Base-by-base conservation (phyloP, 2,329 filamentous ascomycete species). In the Lachnellula willkommii region DNA sequence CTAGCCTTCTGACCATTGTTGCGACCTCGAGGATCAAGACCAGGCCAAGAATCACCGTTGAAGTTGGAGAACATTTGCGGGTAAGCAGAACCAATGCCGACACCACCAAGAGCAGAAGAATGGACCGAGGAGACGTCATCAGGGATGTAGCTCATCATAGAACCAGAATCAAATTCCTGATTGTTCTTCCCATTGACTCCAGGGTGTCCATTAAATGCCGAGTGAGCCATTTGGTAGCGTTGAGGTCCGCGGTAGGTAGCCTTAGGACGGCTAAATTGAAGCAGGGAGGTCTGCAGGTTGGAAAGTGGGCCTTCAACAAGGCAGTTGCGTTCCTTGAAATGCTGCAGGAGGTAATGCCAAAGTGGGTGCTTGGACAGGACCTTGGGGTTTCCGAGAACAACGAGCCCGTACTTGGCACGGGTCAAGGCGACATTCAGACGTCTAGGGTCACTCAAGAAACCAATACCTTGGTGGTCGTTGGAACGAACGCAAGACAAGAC, bases 401-500 rank as follows among this genome's bases (percentile, higher is more conserved):
- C 94, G 35, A 97, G 78, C 56, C 94, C 94, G 68, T 93, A 99
- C 74, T 96, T 97, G 60, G 94, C 94, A 77, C 94, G 90, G 50
- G 94, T 99, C 63, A 99, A 81, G 40, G 93, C 94, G 22, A 99
- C 94, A 69, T 99, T 99, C 67, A 99, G 84, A 79, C 94, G 93
- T 63, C 94, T 90, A 52, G 94, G 94, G 66, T 99, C 94, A 58
- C 92, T 97, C 78, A 99, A 78, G 83, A 99, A 99, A 75, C 94
- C 94, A 66, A 99, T 99, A 63, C 94, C 94, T 72, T 99, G 94
- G 71, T 97, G 95, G 67, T 99, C 94, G 71, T 99, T 99, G 70
- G 93, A 97, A 70, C 94, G 90, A 50, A 99, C 94, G 69, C 94
- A 99, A 59, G 94, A 97, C 35, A 99, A 79, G 40, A 99, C 92